Conservation (phyloP, 1,284 basidiomycete species). For the Neonothopanus nambi region DNA sequence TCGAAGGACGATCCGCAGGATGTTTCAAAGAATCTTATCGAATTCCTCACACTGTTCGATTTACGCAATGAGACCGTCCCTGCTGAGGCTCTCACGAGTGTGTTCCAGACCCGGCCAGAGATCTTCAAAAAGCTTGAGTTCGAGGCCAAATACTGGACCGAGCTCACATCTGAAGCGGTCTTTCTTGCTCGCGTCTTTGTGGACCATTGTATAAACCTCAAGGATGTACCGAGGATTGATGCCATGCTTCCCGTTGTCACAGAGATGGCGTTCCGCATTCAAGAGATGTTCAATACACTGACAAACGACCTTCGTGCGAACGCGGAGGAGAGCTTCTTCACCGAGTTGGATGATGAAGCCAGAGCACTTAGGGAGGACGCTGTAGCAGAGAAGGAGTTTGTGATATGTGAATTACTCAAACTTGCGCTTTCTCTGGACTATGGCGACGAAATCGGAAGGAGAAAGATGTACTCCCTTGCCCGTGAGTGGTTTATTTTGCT, state of each 20-base stretch:
- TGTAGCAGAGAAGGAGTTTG: conserved; percentile 46
- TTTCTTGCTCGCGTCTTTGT: conserved; percentile 87
- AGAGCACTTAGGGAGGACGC: conserved; percentile 39
- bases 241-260: conserved; percentile 83
- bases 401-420: conserved; percentile 78
- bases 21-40: conserved; percentile 26
- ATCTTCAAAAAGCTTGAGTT: conserved; percentile 53
- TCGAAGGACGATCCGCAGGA: conserved; percentile 31
- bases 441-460: conserved; percentile 88
- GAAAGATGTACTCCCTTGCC: conserved; percentile 77
- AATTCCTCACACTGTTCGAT: conserved; percentile 41
- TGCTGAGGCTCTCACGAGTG: conserved; percentile 37
- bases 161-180: conserved; percentile 75
- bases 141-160: conserved; percentile 70
- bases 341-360: conserved; percentile 40
- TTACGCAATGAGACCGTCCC: conserved; percentile 35
- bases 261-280: conserved; percentile 78
- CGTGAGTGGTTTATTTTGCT: not conserved
- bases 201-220: conserved; percentile 62
- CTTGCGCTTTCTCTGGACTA: conserved; percentile 88
- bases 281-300: conserved; percentile 71
- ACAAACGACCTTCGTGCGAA: conserved; percentile 41
- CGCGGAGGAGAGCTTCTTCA: conserved; percentile 33
- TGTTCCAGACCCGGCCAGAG: conserved; percentile 30
- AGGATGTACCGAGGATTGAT: conserved; percentile 69